These are phyloP conservation scores for Fraxinus cuspidata DNA, from an alignment of 257 asterid species.

Conservation along the genomic window DNA sequence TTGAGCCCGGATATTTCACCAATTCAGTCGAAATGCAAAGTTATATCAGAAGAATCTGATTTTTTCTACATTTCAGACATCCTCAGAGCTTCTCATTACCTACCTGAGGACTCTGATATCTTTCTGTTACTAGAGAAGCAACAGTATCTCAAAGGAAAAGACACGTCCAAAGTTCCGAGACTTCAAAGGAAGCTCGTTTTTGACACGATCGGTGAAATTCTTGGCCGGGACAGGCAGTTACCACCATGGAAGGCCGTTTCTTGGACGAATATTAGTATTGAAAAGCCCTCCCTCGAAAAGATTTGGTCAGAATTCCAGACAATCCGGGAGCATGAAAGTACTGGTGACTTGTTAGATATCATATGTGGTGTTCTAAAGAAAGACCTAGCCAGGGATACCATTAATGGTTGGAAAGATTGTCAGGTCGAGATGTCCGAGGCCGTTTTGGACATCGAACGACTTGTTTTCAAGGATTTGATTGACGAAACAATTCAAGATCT, in stretches of 20 bases:
- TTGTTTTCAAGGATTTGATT: conserved; percentile 75
- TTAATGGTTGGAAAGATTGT: conserved; percentile 73
- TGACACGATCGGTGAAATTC: conserved; percentile 64
- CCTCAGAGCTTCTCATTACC: conserved; percentile 56
- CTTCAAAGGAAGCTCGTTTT: conserved; percentile 72
- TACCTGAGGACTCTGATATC: conserved; percentile 58
- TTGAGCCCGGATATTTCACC: conserved; percentile 51
- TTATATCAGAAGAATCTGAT: conserved; percentile 46
- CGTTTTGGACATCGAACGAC: conserved; percentile 77
- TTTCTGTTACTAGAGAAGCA: conserved; percentile 74
- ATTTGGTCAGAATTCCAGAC: conserved; percentile 71
- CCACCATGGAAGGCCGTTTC: conserved; percentile 78
- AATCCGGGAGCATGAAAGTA: conserved; percentile 41
- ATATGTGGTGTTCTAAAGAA: conserved; percentile 68
- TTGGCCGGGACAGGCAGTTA: conserved; percentile 53
- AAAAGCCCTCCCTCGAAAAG: conserved; percentile 21
- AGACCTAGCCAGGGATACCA: conserved; percentile 64
- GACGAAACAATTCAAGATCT: conserved; percentile 73
- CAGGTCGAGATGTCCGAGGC: conserved; percentile 70
- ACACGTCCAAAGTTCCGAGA: conserved; percentile 50
- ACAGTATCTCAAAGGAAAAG: conserved; percentile 64
- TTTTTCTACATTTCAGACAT: conserved; percentile 64
- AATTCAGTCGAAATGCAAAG: conserved; percentile 33
- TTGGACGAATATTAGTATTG: conserved; percentile 18
- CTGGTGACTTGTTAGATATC: conserved; percentile 59